phyloP scores from a whole-genome alignment of 1,139 yeast species.

The Candida freyschussii region DNA sequence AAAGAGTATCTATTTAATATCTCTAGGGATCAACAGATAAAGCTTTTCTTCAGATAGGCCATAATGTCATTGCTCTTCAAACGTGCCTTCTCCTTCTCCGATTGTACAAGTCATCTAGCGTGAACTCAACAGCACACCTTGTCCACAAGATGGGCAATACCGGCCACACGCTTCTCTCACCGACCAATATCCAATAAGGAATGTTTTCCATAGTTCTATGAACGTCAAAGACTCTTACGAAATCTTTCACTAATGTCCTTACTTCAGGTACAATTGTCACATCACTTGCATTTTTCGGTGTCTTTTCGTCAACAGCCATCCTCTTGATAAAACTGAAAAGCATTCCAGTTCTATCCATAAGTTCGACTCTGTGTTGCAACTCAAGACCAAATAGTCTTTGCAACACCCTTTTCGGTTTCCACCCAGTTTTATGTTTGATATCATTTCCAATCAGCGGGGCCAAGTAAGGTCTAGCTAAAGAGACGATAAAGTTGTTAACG shows the following conservation, averaged over 20 bases:
- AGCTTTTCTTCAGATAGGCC: constrained; percentile 37
- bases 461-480: constrained; percentile 87
- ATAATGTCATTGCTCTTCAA: too few relatives aligned
- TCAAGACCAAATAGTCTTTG: constrained; percentile 42
- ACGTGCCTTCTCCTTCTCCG: constrained; percentile 39
- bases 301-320: constrained; percentile 80
- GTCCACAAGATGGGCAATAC: constrained; percentile 80
- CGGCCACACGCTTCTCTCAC: constrained; percentile 95
- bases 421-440: constrained; percentile 52
- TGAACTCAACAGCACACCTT: constrained; percentile 85
- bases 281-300: constrained; percentile 72
- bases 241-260: constrained; percentile 60
- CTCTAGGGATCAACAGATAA: constrained; percentile 44
- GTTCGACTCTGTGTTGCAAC: constrained; percentile 76
- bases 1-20: constrained; percentile 62
- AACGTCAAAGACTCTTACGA: constrained; percentile 70
- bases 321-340: constrained; percentile 68
- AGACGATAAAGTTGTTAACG: constrained; percentile 86
- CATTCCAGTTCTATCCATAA: constrained; percentile 73
- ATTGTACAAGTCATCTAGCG: constrained; percentile 55
- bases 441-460: constrained; percentile 87
- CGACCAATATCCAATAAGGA: constrained; percentile 85
- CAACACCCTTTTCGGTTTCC: constrained; percentile 32
- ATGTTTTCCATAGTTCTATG: constrained; percentile 61
- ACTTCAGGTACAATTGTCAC: constrained; percentile 89